These are phyloP conservation scores for Chaetomidium leptoderma DNA, from an alignment of 495 filamentous ascomycete genomes.

Conservation along the genomic window DNA sequence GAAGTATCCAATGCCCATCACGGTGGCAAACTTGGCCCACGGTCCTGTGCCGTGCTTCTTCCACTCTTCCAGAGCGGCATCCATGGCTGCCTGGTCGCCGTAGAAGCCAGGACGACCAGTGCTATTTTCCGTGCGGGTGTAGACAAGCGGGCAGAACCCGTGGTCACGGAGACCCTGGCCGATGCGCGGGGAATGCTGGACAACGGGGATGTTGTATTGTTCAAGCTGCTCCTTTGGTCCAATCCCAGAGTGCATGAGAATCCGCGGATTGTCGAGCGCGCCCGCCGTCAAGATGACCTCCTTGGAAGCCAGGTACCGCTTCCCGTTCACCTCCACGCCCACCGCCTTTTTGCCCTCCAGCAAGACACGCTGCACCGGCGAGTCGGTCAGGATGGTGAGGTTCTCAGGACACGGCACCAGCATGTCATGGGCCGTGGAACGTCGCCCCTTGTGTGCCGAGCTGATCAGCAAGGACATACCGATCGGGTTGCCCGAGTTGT, in stretches of 20 bases:
- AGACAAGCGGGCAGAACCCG: constrained; percentile 28
- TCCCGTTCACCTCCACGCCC: constrained; percentile 45
- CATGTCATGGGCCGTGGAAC: constrained; percentile 52
- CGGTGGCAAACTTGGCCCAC: constrained; percentile 41
- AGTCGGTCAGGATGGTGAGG: constrained; percentile 47
- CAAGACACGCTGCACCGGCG: constrained; percentile 48
- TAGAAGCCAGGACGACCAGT: constrained; percentile 33
- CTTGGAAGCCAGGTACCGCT: constrained; percentile 44
- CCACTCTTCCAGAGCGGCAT: constrained; percentile 47
- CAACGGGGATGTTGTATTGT: constrained; percentile 49
- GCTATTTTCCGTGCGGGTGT: constrained; percentile 27
- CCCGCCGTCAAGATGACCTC: constrained; percentile 60
- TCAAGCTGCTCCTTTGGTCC: constrained; percentile 51
- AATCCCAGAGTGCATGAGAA: constrained; percentile 63
- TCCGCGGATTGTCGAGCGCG: constrained; percentile 54
- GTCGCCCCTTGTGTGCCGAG: constrained; percentile 44
- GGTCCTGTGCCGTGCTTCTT: constrained; percentile 43
- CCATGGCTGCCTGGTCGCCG: constrained; percentile 33
- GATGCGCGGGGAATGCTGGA: constrained; percentile 47
- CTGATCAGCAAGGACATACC: constrained; percentile 51
- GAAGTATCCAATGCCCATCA: constrained; percentile 50
- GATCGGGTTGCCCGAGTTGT: constrained; percentile 58
- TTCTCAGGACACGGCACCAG: constrained; percentile 44
- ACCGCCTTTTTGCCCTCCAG: constrained; percentile 49
- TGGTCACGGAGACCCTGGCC: constrained; percentile 59